Percentiles rank a stretch among this genome's conserved stretches.
These are phyloP conservation scores for Phytopythium boreale DNA, from an alignment of 352 stramenopile genomes.

Conservation along the genomic window DNA sequence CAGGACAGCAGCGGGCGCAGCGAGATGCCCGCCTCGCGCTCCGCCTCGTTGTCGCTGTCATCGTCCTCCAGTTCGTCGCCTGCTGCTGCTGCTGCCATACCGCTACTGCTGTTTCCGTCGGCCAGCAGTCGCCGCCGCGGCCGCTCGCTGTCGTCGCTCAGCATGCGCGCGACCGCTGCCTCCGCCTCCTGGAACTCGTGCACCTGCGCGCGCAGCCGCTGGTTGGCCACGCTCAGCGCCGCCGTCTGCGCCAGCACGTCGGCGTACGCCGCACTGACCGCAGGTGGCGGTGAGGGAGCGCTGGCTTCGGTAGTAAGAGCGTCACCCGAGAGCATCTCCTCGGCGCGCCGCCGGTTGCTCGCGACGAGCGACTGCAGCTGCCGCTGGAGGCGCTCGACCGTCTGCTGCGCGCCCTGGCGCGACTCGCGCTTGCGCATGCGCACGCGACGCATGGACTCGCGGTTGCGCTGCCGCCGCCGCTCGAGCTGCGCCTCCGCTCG, in stretches of 20 bases:
- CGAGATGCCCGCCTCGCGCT: background rate
- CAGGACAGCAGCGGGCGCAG: slow-evolving; percentile 5
- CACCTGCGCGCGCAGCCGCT: slow-evolving; percentile 12
- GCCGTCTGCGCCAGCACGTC: slow-evolving; percentile 16
- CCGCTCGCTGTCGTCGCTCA: slow-evolving; percentile 9
- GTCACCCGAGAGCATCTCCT: background rate
- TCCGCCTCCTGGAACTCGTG: slow-evolving; percentile 11
- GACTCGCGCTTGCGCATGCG: slow-evolving; percentile 19
- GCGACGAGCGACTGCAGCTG: slow-evolving; percentile 15
- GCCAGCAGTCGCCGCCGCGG: too few species aligned
- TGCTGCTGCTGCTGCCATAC: too few species aligned
- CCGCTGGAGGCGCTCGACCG: slow-evolving; percentile 12
- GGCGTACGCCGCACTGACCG: background rate
- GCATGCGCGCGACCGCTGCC: slow-evolving; percentile 12
- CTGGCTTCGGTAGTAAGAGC: background rate
- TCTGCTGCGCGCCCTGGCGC: slow-evolving; percentile 9
- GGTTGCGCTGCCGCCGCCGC: slow-evolving; percentile 22
- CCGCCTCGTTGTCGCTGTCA: background rate
- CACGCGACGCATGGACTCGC: slow-evolving; percentile 32
- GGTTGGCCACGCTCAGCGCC: slow-evolving; percentile 18
- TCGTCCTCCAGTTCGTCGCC: too few species aligned
- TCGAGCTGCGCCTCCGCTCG: slow-evolving; percentile 10
- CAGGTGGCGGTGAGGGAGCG: too few species aligned
- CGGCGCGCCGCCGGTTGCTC: slow-evolving; percentile 7
- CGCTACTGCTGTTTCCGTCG: too few species aligned